phyloP scores from a whole-genome alignment of 257 asterid species.

The Hygrophila difformis region DNA sequence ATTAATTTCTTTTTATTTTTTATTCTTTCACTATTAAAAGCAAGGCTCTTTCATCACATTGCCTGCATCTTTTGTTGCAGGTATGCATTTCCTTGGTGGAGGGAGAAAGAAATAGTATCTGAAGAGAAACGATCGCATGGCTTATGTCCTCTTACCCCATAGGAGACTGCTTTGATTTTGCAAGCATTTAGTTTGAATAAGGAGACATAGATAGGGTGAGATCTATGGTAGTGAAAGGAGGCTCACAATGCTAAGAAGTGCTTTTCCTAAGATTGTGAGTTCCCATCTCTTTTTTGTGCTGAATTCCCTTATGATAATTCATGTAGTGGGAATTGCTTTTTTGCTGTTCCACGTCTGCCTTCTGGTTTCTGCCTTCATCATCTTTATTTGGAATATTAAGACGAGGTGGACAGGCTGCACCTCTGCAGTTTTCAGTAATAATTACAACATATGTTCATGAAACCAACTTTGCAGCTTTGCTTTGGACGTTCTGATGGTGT shows the following conservation, averaged over 20 bases:
- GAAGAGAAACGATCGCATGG: constrained; percentile 61
- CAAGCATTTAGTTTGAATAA: constrained; percentile 53
- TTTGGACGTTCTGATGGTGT: neutral
- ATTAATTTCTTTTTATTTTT: too few species aligned
- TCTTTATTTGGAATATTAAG: too few species aligned
- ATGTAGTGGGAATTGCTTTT: neutral
- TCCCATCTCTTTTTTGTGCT: neutral
- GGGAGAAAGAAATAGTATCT: constrained; percentile 64
- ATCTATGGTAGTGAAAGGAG: constrained; percentile 63
- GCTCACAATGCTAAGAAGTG: constrained; percentile 42
- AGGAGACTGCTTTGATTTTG: constrained; percentile 55
- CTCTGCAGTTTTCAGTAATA: too few species aligned
- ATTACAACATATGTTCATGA: neutral
- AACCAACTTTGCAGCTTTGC: constrained; percentile 1
- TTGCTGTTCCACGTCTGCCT: neutral
- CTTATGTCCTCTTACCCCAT: constrained; percentile 76
- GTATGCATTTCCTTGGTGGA: constrained; percentile 87
- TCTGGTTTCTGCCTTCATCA: too few species aligned
- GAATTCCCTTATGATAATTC: neutral
- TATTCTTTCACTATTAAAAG: too few species aligned
- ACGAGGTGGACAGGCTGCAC: too few species aligned
- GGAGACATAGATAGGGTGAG: constrained; percentile 64
- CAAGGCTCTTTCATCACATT: too few species aligned
- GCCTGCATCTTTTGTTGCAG: constrained; percentile 19
- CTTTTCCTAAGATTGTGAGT: constrained; percentile 67